Evolutionary conservation across 2,329 filamentous ascomycete species (phyloP).

Genomic region (Penicillium sp.): DNA sequence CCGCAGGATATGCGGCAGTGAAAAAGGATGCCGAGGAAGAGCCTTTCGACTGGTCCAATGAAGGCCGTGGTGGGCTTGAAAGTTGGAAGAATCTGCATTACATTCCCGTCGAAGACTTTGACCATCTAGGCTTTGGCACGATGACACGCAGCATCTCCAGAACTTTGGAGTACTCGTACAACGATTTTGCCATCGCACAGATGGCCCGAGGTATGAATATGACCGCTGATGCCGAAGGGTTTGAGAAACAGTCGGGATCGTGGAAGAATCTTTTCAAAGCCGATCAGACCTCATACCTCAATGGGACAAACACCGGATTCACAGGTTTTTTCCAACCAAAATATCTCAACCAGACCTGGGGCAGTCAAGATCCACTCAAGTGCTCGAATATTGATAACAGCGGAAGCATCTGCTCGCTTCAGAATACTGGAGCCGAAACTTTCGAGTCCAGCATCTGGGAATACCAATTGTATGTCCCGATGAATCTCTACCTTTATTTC

Average conservation of each 20-base stretch:
- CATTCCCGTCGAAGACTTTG: slow-evolving; percentile 64
- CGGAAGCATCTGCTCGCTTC: slow-evolving; percentile 28
- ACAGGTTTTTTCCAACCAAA: slow-evolving; percentile 66
- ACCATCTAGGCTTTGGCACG: slow-evolving; percentile 59
- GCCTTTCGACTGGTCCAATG: slow-evolving; percentile 62
- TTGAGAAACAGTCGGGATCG: slow-evolving; percentile 53
- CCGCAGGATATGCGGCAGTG: slow-evolving; percentile 60
- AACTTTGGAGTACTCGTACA: slow-evolving; percentile 70
- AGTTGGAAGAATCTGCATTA: slow-evolving; percentile 67
- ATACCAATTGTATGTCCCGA: slow-evolving; percentile 45
- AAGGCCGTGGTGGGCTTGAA: slow-evolving; percentile 62
- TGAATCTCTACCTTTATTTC: too few species aligned
- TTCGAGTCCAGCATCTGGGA: slow-evolving; percentile 35
- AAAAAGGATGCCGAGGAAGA: slow-evolving; percentile 65
- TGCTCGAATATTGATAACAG: slow-evolving; percentile 52
- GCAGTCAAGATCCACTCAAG: slow-evolving; percentile 53
- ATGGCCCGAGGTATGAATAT: slow-evolving; percentile 55
- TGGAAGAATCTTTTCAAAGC: slow-evolving; percentile 65
- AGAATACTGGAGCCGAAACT: slow-evolving; percentile 29
- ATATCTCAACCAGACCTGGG: slow-evolving; percentile 64
- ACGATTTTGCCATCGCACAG: slow-evolving; percentile 62
- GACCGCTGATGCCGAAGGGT: slow-evolving; percentile 52
- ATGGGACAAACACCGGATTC: slow-evolving; percentile 59
- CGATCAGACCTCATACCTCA: slow-evolving; percentile 53
- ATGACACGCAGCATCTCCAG: slow-evolving; percentile 65